Evolutionary conservation across 176 grass and related monocot genomes (phyloP).

Genomic region (Musa troglodytarum): DNA sequence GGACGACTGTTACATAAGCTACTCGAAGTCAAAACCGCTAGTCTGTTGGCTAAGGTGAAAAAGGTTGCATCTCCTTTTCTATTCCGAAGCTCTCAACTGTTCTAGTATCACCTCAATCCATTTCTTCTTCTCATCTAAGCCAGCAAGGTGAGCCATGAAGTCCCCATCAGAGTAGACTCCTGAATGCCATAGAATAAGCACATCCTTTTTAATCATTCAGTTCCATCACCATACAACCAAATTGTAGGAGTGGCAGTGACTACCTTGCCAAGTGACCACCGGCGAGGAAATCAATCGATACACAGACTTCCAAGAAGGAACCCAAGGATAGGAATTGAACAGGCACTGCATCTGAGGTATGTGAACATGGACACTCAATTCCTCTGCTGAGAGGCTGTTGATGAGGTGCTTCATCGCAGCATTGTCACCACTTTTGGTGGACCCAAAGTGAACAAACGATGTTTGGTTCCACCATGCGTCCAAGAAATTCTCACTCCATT

Average conservation of each 20-base stretch:
- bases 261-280: conserved; percentile 67
- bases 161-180: conserved; percentile 87
- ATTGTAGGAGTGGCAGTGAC: neutral
- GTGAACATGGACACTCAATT: conserved; percentile 41
- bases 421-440: conserved; percentile 83
- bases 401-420: conserved; percentile 58
- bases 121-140: conserved; percentile 64
- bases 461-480: conserved; percentile 89
- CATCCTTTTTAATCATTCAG: neutral
- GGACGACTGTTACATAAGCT: neutral
- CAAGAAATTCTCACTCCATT: conserved; percentile 69
- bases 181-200: conserved; percentile 11
- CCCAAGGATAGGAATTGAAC: conserved; percentile 91
- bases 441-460: conserved; percentile 65
- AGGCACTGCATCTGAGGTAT: conserved; percentile 73
- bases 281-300: conserved; percentile 42
- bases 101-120: conserved; percentile 52
- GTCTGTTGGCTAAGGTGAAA: neutral
- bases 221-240: neutral
- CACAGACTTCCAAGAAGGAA: conserved; percentile 41
- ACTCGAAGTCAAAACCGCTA: neutral
- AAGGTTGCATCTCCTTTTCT: neutral
- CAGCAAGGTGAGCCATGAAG: conserved; percentile 86
- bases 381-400: conserved; percentile 42
- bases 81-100: conserved; percentile 12